phyloP scores from a whole-genome alignment of 176 grass and related monocot species.

The Avena insularis region DNA sequence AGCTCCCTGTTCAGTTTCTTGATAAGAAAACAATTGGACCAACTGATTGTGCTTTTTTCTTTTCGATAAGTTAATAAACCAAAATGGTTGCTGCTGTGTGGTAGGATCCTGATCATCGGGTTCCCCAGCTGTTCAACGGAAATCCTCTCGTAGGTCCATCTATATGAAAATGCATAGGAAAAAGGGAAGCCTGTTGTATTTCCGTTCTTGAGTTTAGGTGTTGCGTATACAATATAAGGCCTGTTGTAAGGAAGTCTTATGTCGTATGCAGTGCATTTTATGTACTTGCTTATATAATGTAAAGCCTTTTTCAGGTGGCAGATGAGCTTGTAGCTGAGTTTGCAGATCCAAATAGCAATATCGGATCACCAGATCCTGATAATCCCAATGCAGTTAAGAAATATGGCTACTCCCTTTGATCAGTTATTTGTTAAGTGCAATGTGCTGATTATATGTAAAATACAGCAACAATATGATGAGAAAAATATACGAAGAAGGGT shows the following conservation, averaged over 20 bases:
- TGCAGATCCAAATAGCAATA: slow-evolving; percentile 69
- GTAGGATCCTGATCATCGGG: slow-evolving; percentile 13
- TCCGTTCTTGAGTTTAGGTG: no score
- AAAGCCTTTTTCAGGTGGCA: slow-evolving; percentile 75
- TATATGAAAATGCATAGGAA: no score
- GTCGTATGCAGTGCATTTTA: neutral
- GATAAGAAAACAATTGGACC: neutral
- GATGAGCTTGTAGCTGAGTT: slow-evolving; percentile 98
- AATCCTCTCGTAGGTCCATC: no score
- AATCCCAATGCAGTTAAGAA: slow-evolving; percentile 46
- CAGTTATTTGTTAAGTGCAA: slow-evolving; percentile 28
- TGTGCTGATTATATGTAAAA: slow-evolving; percentile 49
- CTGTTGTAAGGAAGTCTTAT: neutral
- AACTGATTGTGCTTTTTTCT: neutral
- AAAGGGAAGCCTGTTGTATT: no score
- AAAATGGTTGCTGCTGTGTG: neutral
- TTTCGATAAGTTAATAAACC: neutral
- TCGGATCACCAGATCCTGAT: slow-evolving; percentile 83
- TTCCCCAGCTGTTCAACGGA: neutral
- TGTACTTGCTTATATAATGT: slow-evolving; percentile 17
- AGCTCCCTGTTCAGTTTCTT: neutral
- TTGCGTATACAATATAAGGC: neutral
- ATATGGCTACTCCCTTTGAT: slow-evolving; percentile 24
- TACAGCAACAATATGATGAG: slow-evolving; percentile 99
- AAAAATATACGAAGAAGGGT: slow-evolving; percentile 98